phyloP scores from a whole-genome alignment of 768 basidiomycete genomes.

The Calvatia gigantea region DNA sequence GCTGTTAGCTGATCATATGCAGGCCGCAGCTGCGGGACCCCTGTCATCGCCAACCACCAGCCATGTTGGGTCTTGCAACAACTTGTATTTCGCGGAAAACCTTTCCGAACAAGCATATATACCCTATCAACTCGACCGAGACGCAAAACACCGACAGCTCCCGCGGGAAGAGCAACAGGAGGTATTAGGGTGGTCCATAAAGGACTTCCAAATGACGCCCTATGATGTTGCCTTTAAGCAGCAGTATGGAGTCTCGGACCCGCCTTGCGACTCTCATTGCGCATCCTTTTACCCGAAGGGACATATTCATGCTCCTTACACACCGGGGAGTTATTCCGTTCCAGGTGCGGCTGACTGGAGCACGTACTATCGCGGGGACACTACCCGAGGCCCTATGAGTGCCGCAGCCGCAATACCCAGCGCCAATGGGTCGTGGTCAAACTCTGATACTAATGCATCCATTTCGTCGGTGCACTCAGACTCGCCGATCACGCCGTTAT shows the following conservation, averaged over 20 bases:
- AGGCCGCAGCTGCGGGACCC: not conserved
- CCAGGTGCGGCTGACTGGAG: constrained; percentile 1
- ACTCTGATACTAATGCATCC: not conserved
- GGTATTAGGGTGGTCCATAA: not conserved
- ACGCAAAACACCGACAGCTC: not conserved
- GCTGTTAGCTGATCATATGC: not conserved
- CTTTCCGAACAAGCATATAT: not conserved
- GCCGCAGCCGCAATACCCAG: not conserved
- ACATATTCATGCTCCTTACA: not conserved
- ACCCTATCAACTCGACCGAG: not conserved
- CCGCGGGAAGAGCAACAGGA: not conserved
- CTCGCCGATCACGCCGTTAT: constrained; percentile 9
- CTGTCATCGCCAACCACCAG: not conserved
- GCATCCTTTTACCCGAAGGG: not conserved
- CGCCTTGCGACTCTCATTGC: not conserved
- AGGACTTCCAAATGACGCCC: not conserved
- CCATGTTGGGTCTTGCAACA: not conserved
- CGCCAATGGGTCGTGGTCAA: constrained; percentile 6
- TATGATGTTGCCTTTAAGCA: not conserved
- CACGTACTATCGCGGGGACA: not conserved
- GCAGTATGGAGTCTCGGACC: not conserved
- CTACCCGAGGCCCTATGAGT: not conserved
- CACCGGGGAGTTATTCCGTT: not conserved
- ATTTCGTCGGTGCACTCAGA: constrained; percentile 7
- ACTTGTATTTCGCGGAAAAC: not conserved